A percentile compares a stretch with the other conserved stretches of the same genome.
Conservation (phyloP, 1,139 yeast genomes). For the Magnusiomyces ingens region DNA sequence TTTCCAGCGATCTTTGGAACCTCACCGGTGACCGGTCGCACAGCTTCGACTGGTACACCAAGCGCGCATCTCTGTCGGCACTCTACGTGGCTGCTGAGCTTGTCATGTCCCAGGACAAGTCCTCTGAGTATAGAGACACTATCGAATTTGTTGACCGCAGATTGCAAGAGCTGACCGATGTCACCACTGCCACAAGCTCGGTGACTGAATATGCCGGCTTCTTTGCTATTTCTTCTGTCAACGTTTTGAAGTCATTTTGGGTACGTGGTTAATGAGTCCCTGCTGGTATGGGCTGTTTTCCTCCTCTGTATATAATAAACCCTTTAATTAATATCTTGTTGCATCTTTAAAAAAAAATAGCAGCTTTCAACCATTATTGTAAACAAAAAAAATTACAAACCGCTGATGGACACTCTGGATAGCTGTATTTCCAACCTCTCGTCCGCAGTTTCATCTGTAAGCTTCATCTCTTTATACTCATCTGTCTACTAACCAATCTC, state of each 20-base stretch:
- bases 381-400: background rate
- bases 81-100: constrained; percentile 67
- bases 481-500: constrained; percentile 8
- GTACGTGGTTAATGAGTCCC: background rate
- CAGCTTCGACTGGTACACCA: constrained; percentile 92
- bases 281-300: background rate
- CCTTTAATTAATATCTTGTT: background rate
- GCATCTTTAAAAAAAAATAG: background rate
- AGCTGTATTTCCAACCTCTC: constrained; percentile 12
- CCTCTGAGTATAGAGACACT: constrained; percentile 50
- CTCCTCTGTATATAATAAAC: background rate
- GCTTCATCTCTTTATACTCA: background rate
- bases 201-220: constrained; percentile 72
- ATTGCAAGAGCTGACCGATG: constrained; percentile 45
- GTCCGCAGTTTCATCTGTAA: constrained; percentile 8
- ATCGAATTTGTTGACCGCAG: constrained; percentile 57
- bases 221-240: constrained; percentile 4
- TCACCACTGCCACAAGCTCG: constrained; percentile 56
- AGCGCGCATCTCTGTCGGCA: constrained; percentile 61
- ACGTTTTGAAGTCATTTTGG: constrained; percentile 1
- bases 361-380: background rate
- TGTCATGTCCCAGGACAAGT: constrained; percentile 74
- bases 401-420: background rate
- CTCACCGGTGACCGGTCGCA: constrained; percentile 76
- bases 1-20: constrained; percentile 77